These are phyloP conservation scores for Helotiales sp. DNA, from an alignment of 2,329 filamentous ascomycete genomes.

Conservation along the genomic window DNA sequence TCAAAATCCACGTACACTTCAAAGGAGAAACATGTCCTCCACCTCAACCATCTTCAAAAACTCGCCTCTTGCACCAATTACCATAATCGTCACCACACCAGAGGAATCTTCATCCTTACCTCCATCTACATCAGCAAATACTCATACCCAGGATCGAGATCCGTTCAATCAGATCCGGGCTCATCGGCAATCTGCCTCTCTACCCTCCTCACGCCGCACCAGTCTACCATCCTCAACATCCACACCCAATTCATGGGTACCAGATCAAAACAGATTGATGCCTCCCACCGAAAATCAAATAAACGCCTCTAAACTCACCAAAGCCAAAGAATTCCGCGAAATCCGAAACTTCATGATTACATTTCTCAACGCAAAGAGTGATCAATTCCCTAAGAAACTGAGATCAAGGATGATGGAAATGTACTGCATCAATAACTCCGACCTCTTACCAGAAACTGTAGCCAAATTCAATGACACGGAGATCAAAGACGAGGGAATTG, in stretches of 20 bases:
- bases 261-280: conserved; percentile 23
- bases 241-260: not conserved
- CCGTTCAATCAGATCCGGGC: not conserved
- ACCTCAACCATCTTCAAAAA: conserved; percentile 14
- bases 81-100: conserved; percentile 29
- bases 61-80: conserved; percentile 16
- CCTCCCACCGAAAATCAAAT: conserved; percentile 20
- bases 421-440: conserved; percentile 25
- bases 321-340: conserved; percentile 25
- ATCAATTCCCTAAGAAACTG: conserved; percentile 23
- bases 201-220: not conserved
- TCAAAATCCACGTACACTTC: not conserved
- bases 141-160: not conserved
- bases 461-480: conserved; percentile 12
- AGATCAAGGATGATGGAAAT: conserved; percentile 26
- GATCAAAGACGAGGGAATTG: conserved; percentile 17
- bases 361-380: conserved; percentile 27
- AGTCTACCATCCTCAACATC: not conserved
- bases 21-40: not conserved
- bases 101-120: conserved; percentile 4
- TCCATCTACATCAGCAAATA: not conserved
- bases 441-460: conserved; percentile 20
- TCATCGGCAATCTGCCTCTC: not conserved
- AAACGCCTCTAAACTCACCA: conserved; percentile 6
- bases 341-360: conserved; percentile 27